These are phyloP conservation scores for Mallotus nudiflorus DNA, from an alignment of 345 rosid species.

Conservation along the genomic window DNA sequence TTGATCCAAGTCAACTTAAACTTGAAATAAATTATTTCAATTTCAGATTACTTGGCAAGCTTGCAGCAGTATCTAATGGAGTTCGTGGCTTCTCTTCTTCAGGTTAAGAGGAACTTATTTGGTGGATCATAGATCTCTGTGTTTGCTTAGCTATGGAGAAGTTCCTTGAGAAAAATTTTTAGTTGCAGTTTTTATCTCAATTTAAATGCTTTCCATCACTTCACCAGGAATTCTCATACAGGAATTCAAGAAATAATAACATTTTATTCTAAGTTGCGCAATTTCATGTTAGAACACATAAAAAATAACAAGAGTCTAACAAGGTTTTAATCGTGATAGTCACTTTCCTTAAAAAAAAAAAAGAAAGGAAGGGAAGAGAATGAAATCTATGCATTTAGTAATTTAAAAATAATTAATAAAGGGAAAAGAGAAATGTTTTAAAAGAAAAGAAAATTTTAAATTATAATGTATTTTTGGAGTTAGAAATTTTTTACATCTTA, in stretches of 20 bases:
- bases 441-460: too few species aligned
- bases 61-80: conserved; percentile 52
- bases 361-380: too few species aligned
- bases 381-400: too few species aligned
- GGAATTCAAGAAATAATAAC: not conserved
- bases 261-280: too few species aligned
- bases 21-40: conserved; percentile 1
- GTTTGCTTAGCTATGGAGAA: conserved; percentile 57
- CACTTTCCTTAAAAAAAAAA: too few species aligned
- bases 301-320: too few species aligned
- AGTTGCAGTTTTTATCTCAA: conserved; percentile 49
- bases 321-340: too few species aligned
- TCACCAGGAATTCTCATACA: conserved; percentile 7
- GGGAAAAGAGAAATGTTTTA: too few species aligned
- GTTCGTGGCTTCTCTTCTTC: conserved; percentile 44
- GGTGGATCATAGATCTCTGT: conserved; percentile 58
- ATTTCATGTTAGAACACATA: too few species aligned
- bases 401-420: too few species aligned
- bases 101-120: conserved; percentile 44
- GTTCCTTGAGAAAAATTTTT: conserved; percentile 48
- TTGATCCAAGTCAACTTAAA: conserved; percentile 33
- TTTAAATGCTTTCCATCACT: conserved; percentile 70
- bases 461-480: too few species aligned
- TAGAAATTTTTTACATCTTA: too few species aligned
- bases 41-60: conserved; percentile 48